Percentiles rank a stretch among this genome's conserved stretches.
Conservation (phyloP, 192 early-diverging fungal species). For the Backusella luteola region DNA sequence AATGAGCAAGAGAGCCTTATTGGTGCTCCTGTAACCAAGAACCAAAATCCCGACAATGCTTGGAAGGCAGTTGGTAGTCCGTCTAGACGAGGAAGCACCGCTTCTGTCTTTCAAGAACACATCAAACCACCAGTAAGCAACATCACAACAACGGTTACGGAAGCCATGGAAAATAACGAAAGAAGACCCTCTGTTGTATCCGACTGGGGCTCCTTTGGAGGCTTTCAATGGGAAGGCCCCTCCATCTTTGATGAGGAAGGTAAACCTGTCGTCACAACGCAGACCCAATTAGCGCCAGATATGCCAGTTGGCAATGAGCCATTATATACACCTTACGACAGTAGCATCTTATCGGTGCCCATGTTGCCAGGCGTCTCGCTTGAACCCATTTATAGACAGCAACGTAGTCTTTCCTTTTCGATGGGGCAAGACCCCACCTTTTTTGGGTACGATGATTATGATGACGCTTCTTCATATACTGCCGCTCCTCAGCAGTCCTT, state of each 20-base stretch:
- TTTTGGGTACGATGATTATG: constrained; percentile 45
- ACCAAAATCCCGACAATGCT: constrained; percentile 15
- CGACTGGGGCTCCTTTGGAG: constrained; percentile 51
- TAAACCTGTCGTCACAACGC: constrained; percentile 21
- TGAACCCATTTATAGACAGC: constrained; percentile 53
- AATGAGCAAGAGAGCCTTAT: background rate
- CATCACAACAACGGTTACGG: background rate
- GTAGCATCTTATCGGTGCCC: constrained; percentile 38
- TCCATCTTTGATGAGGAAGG: constrained; percentile 42
- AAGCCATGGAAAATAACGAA: constrained; percentile 1
- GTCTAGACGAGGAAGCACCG: constrained; percentile 27
- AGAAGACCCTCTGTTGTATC: background rate
- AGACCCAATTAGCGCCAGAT: constrained; percentile 21
- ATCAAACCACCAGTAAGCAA: background rate
- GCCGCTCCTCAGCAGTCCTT: constrained; percentile 16
- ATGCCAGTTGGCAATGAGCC: background rate
- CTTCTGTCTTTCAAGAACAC: constrained; percentile 4
- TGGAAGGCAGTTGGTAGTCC: constrained; percentile 40
- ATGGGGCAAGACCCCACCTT: constrained; percentile 50
- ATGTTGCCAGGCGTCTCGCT: constrained; percentile 42
- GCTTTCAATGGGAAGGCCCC: constrained; percentile 49
- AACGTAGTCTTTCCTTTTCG: constrained; percentile 63
- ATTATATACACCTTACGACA: constrained; percentile 11
- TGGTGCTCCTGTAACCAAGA: constrained; percentile 7
- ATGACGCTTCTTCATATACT: constrained; percentile 22